phyloP scores from a whole-genome alignment of 2,329 filamentous ascomycete species.

The Exophiala spinifera region DNA sequence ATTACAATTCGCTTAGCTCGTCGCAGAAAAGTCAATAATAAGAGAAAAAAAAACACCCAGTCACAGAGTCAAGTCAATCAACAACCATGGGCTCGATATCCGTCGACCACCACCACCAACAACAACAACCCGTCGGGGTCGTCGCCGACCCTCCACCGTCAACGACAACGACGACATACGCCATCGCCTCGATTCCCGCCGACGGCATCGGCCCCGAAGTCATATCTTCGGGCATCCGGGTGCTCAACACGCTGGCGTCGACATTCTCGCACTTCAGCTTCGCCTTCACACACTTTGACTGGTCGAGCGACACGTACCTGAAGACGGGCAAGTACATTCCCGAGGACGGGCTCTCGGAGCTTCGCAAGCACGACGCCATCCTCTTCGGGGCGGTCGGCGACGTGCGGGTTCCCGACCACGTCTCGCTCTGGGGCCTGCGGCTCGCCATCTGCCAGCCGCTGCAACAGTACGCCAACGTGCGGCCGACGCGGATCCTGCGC shows the following conservation, averaged over 20 bases:
- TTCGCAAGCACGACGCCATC: slow-evolving; percentile 62
- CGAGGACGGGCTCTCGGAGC: slow-evolving; percentile 55
- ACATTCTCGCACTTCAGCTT: slow-evolving; percentile 58
- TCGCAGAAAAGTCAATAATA: too few relatives aligned
- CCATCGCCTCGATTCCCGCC: slow-evolving; percentile 63
- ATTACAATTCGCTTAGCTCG: background rate
- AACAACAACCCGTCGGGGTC: too few relatives aligned
- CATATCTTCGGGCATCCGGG: slow-evolving; percentile 60
- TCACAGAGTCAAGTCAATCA: too few relatives aligned
- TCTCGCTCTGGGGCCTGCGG: slow-evolving; percentile 65
- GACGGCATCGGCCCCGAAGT: slow-evolving; percentile 70
- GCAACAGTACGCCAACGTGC: slow-evolving; percentile 67
- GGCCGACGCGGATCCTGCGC: slow-evolving; percentile 61
- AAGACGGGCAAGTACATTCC: slow-evolving; percentile 64
- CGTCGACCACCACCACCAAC: background rate
- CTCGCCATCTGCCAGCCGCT: slow-evolving; percentile 65
- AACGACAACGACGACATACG: slow-evolving; percentile 9
- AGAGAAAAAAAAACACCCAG: too few relatives aligned
- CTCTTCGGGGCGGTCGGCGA: slow-evolving; percentile 67
- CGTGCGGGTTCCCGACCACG: slow-evolving; percentile 62
- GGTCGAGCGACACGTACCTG: slow-evolving; percentile 66
- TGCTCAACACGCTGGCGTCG: slow-evolving; percentile 49
- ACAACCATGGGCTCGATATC: slow-evolving; percentile 1
- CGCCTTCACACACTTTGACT: slow-evolving; percentile 62
- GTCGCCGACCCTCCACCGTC: slow-evolving; percentile 5